Percentiles rank a stretch among this genome's conserved stretches.
These are phyloP conservation scores for Thinopyrum elongatum DNA, from an alignment of 176 grass and related monocot genomes.

Conservation along the genomic window DNA sequence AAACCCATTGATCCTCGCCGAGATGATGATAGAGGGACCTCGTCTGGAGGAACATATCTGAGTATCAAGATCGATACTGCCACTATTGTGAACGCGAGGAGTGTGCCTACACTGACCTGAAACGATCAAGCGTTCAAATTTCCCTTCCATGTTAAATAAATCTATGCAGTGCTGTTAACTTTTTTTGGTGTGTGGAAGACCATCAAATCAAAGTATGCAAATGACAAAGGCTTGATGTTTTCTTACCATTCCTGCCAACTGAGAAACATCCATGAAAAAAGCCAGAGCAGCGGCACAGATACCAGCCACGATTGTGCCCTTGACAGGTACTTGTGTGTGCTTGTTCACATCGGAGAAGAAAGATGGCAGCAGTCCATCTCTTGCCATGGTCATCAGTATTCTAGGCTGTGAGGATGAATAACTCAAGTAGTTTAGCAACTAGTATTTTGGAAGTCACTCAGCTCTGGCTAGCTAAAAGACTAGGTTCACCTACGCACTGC, in stretches of 20 bases:
- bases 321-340: conserved; percentile 89
- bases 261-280: conserved; percentile 96
- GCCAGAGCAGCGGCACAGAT: conserved; percentile 64
- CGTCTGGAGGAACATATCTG: conserved; percentile 89
- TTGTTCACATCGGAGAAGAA: conserved; percentile 87
- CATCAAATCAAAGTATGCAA: conserved; percentile 12
- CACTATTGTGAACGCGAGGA: conserved; percentile 92
- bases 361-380: conserved; percentile 84
- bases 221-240: neutral
- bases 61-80: conserved; percentile 95
- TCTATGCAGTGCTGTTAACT: neutral
- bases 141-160: neutral
- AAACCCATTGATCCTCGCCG: conserved; percentile 56
- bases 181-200: neutral
- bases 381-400: conserved; percentile 99
- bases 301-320: conserved; percentile 81
- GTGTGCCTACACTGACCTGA: conserved; percentile 98
- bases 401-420: conserved; percentile 67
- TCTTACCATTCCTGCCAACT: conserved; percentile 99
- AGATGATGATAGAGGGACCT: conserved; percentile 71
- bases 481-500: neutral
- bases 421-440: neutral
- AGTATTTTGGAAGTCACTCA: neutral
- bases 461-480: neutral
- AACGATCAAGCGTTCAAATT: conserved; percentile 9